Evolutionary conservation across 768 basidiomycete genomes (phyloP), one percentile per base, ranked within the genome.

Genomic region (Lentinula raphanica): DNA sequence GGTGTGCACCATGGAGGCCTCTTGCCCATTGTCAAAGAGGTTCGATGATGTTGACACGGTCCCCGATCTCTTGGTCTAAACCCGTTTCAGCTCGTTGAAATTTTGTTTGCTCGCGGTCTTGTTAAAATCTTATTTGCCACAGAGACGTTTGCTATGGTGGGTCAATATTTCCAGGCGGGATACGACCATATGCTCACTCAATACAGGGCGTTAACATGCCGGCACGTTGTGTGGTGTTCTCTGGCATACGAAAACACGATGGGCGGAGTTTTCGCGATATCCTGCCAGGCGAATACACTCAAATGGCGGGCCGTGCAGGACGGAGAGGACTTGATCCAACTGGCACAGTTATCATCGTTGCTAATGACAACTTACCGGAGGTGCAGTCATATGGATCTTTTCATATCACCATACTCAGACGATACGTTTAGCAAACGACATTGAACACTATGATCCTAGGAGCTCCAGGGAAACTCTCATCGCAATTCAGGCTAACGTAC

Each of bases 261-360:
- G 97, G 97, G 4, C 83, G 86, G 28, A 87, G 74, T 63, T 99
- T 99, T 78, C 84, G 97, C 59, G 92, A 94, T 39, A 87, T 96
- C 32, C 72, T 92, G 1, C 88, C 93, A 25, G 94, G 92, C 39
- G 94, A 94, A 72, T 98, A 98, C 68, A 99, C 96, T 0, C 97
- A 99, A 66, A 99, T 99, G 97, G 95, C 97, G 7, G 97, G 97
- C 5, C 88, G 97, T 63, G 97, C 97, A 15, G 97, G 97, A 23
- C 87, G 97, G 32, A 88, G 97, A 69, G 97, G 97, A 11, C 76
- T 99, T 28, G 97, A 99, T 68, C 76, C 88, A 4, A 98, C 94
- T 0, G 97, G 97, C 36, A 97, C 95, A 0, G 97, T 99, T 9
- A 87, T 99, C 64, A 90, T 99, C 54, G 80, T 92, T 49, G 84